Conservation (phyloP, 495 filamentous ascomycete species). For the Hyaloscypha hepaticicola region DNA sequence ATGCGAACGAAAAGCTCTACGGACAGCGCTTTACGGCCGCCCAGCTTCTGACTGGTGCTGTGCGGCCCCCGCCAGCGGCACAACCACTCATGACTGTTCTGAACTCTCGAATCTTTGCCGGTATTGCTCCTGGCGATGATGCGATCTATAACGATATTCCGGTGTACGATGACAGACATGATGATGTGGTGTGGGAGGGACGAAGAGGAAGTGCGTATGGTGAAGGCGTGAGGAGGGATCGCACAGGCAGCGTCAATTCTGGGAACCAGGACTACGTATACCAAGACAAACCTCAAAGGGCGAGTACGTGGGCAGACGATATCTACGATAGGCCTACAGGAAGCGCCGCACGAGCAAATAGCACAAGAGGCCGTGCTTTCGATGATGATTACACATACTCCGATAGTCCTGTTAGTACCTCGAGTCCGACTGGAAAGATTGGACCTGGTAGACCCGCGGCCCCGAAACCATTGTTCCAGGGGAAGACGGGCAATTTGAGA, state of each 20-base stretch:
- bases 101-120: constrained; percentile 79
- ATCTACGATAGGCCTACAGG: constrained; percentile 68
- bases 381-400: constrained; percentile 59
- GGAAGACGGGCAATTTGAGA: constrained; percentile 62
- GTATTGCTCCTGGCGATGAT: constrained; percentile 54
- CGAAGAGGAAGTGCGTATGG: constrained; percentile 72
- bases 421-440: constrained; percentile 37
- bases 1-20: constrained; percentile 97
- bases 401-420: constrained; percentile 46
- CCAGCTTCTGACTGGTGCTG: constrained; percentile 73
- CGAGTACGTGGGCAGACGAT: constrained; percentile 87
- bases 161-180: constrained; percentile 83
- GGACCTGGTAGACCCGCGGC: constrained; percentile 70
- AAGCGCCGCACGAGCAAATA: constrained; percentile 48
- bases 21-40: constrained; percentile 74
- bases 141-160: constrained; percentile 94
- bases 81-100: constrained; percentile 81
- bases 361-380: constrained; percentile 40
- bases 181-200: constrained; percentile 92
- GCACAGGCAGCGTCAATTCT: constrained; percentile 46
- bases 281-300: constrained; percentile 58
- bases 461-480: constrained; percentile 79
- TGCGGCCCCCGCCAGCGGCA: constrained; percentile 77
- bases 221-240: constrained; percentile 63
- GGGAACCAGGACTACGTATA: constrained; percentile 45